Conservation (phyloP, 257 asterid genomes). For the Primulina tabacum region DNA sequence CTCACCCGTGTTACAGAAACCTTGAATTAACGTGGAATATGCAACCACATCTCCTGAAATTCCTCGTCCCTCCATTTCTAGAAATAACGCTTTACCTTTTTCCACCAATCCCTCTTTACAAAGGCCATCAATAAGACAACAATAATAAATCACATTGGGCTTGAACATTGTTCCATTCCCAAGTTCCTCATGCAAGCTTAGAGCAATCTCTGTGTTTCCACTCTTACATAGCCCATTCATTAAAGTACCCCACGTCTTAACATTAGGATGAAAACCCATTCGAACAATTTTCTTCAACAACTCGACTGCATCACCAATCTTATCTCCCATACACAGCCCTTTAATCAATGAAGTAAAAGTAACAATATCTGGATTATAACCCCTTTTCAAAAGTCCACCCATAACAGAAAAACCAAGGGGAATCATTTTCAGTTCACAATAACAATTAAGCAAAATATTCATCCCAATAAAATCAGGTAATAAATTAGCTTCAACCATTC, state of each 20-base stretch:
- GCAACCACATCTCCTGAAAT: constrained; percentile 54
- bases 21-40: constrained; percentile 48
- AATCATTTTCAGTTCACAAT: constrained; percentile 41
- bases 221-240: constrained; percentile 61
- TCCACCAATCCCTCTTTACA: constrained; percentile 57
- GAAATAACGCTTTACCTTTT: constrained; percentile 46
- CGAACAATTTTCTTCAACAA: constrained; percentile 45
- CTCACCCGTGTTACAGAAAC: constrained; percentile 46
- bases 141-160: constrained; percentile 54
- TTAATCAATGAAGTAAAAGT: constrained; percentile 57
- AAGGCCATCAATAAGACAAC: constrained; percentile 55
- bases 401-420: constrained; percentile 53
- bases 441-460: constrained; percentile 57
- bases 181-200: constrained; percentile 38
- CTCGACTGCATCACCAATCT: constrained; percentile 45
- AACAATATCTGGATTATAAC: constrained; percentile 48
- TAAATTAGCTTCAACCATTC: constrained; percentile 38
- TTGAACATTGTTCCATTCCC: constrained; percentile 35
- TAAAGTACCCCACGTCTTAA: constrained; percentile 58
- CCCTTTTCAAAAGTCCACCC: constrained; percentile 55
- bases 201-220: constrained; percentile 43
- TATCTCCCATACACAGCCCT: constrained; percentile 53
- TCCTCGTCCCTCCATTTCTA: constrained; percentile 58
- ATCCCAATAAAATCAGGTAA: constrained; percentile 51
- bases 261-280: constrained; percentile 47